Percentiles rank a stretch among this genome's conserved stretches.
Evolutionary conservation across 2,329 filamentous ascomycete species (phyloP).

Genomic region (Sporothrix sp.): DNA sequence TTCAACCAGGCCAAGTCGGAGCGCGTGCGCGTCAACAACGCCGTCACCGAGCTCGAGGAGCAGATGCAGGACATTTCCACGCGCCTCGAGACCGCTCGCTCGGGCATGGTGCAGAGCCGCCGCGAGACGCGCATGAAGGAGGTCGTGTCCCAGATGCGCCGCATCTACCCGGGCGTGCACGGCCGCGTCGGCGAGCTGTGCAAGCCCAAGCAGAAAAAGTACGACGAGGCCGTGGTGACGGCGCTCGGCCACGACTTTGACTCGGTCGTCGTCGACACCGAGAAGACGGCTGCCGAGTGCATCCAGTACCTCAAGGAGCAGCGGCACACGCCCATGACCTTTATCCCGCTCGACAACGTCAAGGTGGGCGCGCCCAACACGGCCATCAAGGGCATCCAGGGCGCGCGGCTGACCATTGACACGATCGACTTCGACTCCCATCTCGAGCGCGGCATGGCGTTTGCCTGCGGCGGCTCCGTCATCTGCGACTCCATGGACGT

Average conservation of each 20-base stretch:
- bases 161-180: conserved; percentile 83
- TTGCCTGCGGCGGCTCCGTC: conserved; percentile 88
- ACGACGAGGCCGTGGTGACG: conserved; percentile 82
- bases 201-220: conserved; percentile 95
- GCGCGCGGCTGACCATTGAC: conserved; percentile 84
- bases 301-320: conserved; percentile 92
- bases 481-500: conserved; percentile 82
- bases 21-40: conserved; percentile 68
- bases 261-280: conserved; percentile 86
- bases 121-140: conserved; percentile 72
- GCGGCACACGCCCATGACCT: conserved; percentile 76
- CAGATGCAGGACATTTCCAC: conserved; percentile 73
- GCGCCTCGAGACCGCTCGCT: conserved; percentile 76
- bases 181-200: conserved; percentile 86
- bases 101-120: conserved; percentile 75
- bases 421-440: conserved; percentile 88
- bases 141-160: conserved; percentile 75
- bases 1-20: conserved; percentile 80
- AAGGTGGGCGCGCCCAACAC: conserved; percentile 87
- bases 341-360: conserved; percentile 94
- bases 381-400: conserved; percentile 78
- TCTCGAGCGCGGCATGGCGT: conserved; percentile 85
- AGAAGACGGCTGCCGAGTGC: conserved; percentile 88
- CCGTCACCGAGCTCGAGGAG: conserved; percentile 81
- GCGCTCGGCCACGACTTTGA: conserved; percentile 91